Evolutionary conservation across 1,284 basidiomycete species (phyloP), one percentile per base, ranked within the genome.

Genomic region (Schizophyllum commune): DNA sequence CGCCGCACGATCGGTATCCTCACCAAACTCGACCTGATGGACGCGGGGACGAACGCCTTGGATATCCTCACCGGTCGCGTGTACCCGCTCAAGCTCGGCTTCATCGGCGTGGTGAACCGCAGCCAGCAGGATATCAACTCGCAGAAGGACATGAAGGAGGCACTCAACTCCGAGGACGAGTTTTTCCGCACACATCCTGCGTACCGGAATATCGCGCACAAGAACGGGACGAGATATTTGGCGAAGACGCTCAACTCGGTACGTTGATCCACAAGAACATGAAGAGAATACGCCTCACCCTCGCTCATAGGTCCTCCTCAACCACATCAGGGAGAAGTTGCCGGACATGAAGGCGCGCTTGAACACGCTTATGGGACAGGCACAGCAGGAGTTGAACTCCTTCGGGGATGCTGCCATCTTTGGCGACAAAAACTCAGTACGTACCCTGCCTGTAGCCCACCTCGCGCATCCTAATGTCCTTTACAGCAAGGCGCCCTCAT

Each of bases 301-400:
- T 53, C 21, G 51, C 8, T 6, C 58, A n/a, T n/a, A 94, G 91
- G 96, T 98, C 52, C 78, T 99, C 63, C 90, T 99, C 86, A 94
- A 92, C 74, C 97, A 99, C 74, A 99, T 99, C 67, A 86, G 97
- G 61, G 97, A 99, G 71, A 98, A 99, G 76, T 81, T 99, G 52
- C 97, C 97, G 0, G 97, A 99, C 74, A 99, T 99, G 97, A 99
- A 99, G 75, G 97, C 97, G 13, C 84, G 96, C 19, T 78, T 99
- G 65, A 99, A 99, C 73, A 99, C 97, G 6, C 78, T 99, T 15
- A 99, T 99, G 94, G 95, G 96, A 11, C 97, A 99, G 77, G 95
- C 97, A 4, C 96, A 98, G 73, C 97, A 99, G 75, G 97, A 99
- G 73, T 83, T 99, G 56, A 94, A 94, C 74, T 88, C 94, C 5